Base-by-base conservation (phyloP, 2,329 filamentous ascomycete species). In the Ceratocystis albifundus region DNA sequence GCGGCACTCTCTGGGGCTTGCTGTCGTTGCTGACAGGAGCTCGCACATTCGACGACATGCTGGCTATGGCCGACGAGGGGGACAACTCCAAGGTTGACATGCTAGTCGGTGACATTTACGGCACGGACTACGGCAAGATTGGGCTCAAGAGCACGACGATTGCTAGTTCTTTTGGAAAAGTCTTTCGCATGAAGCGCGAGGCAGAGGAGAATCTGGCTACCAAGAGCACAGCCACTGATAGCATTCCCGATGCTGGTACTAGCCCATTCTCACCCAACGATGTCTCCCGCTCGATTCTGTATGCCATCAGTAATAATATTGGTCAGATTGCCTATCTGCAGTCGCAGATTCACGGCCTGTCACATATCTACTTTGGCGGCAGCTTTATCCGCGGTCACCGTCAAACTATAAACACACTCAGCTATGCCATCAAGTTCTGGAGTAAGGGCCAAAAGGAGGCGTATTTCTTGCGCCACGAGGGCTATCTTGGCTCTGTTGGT, bases 321-420 rank as follows among this genome's bases (percentile, higher is more conserved):
- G 94, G 94, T 17, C 94, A 99, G 78, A 96, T 99, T 71, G 91
- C 94, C 55, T 96, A 94, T 75, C 80, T 99, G n/a, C 94, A 97
- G 74, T 94, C 90, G 4, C 92, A 96, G 74, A 94, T 96, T 73
- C 93, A 99, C 77, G 84, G 88, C 59, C 80, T 97, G 30, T 88
- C 89, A 69, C 86, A 93, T 73, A 97, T 99, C 69, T 99, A 99
- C 78, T 99, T 99, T 76, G 94, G 94, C 25, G 94, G 94, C 28
- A 94, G 89, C 5, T 99, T 97, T 74, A 97, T 99, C 73, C 87
- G 94, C 53, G 94, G 94, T 50, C 94, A 99, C 75, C 86, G 89
- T 17, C 94, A 97, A 77, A 99, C 94, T 12, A 99, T 99, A 84
- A 96, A 97, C 76, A 97, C 94, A 0, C 80, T 99, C 8, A 92